Conservation (phyloP, 345 rosid species). For the Iberis pinnata region DNA sequence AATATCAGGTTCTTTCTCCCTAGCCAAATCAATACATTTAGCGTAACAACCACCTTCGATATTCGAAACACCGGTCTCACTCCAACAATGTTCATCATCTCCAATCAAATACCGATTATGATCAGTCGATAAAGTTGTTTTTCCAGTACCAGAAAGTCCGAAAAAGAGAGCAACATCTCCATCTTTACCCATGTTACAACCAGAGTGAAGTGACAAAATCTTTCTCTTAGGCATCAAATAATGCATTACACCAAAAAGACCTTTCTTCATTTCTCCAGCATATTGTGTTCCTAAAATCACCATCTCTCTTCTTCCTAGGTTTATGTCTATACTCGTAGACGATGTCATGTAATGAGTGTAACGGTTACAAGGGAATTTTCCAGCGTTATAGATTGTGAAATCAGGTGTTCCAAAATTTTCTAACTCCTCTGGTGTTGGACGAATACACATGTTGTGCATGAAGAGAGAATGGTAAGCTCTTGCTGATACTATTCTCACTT, state of each 20-base stretch:
- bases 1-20: slow-evolving; percentile 91
- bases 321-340: slow-evolving; percentile 90
- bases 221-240: slow-evolving; percentile 97
- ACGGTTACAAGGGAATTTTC: slow-evolving; percentile 97
- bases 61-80: slow-evolving; percentile 80
- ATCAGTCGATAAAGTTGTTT: slow-evolving; percentile 94
- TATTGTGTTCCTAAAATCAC: slow-evolving; percentile 98
- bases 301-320: slow-evolving; percentile 94
- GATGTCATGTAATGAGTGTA: slow-evolving; percentile 99
- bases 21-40: slow-evolving; percentile 83
- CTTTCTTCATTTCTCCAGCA: slow-evolving; percentile 99
- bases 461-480: slow-evolving; percentile 96
- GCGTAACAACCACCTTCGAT: slow-evolving; percentile 99
- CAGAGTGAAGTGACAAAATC: slow-evolving; percentile 89
- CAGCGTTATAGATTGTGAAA: slow-evolving; percentile 97
- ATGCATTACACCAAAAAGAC: slow-evolving; percentile 96
- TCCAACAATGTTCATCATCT: slow-evolving; percentile 96
- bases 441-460: slow-evolving; percentile 99
- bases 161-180: slow-evolving; percentile 99
- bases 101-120: slow-evolving; percentile 84
- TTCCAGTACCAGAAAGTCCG: slow-evolving; percentile 97
- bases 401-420: slow-evolving; percentile 95
- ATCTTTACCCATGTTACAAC: slow-evolving; percentile 95
- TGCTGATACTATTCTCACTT: slow-evolving; percentile 93
- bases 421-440: slow-evolving; percentile 93